phyloP scores from a whole-genome alignment of 768 basidiomycete genomes.

The Wakefieldia striispora region DNA sequence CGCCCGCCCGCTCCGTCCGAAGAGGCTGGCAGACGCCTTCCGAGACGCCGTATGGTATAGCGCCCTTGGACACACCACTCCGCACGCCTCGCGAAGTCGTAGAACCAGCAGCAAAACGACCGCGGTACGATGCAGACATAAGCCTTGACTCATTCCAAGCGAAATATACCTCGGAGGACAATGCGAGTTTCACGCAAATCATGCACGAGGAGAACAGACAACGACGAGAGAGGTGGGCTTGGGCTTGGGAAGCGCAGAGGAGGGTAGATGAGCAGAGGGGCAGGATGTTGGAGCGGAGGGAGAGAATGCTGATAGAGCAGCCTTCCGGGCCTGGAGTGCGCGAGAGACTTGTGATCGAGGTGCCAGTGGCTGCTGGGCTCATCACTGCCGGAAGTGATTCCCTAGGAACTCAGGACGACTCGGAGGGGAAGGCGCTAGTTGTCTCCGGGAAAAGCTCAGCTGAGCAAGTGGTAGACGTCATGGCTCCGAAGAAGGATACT shows the following conservation, averaged over 20 bases:
- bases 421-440: conserved; percentile 22
- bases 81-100: conserved; percentile 39
- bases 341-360: conserved; percentile 65
- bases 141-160: conserved; percentile 88
- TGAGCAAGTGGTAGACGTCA: conserved; percentile 54
- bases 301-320: conserved; percentile 71
- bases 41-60: conserved; percentile 62
- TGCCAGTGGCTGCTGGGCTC: conserved; percentile 52
- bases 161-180: conserved; percentile 94
- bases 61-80: conserved; percentile 66
- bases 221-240: conserved; percentile 77
- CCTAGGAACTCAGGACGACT: not conserved
- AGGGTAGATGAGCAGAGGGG: conserved; percentile 66
- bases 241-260: conserved; percentile 94
- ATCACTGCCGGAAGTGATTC: conserved; percentile 38
- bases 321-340: conserved; percentile 59
- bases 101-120: conserved; percentile 52
- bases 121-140: conserved; percentile 57
- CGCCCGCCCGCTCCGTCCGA: conserved; percentile 40
- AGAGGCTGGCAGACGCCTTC: conserved; percentile 46
- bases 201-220: conserved; percentile 84
- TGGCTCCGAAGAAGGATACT: conserved; percentile 77
- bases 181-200: conserved; percentile 93
- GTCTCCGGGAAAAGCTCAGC: conserved; percentile 24
- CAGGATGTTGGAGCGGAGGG: conserved; percentile 65